A percentile compares a stretch with the other conserved stretches of the same genome.
These are phyloP conservation scores for Erysimum pusillum DNA, from an alignment of 441 rosid species.

Conservation along the genomic window DNA sequence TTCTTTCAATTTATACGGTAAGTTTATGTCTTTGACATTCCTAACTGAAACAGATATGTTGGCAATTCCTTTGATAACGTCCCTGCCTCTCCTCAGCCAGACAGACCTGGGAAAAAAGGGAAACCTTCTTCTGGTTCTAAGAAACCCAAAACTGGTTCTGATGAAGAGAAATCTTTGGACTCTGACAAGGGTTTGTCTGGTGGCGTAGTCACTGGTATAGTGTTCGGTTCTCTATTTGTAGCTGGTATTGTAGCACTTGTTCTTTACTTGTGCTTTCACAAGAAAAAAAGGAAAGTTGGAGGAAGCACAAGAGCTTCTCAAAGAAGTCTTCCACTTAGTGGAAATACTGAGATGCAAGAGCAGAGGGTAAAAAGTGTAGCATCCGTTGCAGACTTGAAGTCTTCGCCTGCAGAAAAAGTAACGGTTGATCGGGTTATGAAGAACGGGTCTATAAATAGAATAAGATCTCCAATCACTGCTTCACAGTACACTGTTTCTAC, in stretches of 20 bases:
- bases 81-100: conserved; percentile 84
- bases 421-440: conserved; percentile 69
- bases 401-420: conserved; percentile 76
- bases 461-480: conserved; percentile 83
- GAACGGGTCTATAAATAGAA: conserved; percentile 75
- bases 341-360: conserved; percentile 64
- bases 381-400: conserved; percentile 74
- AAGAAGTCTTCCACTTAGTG: conserved; percentile 64
- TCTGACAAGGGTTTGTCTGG: conserved; percentile 62
- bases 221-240: conserved; percentile 66
- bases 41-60: conserved; percentile 65
- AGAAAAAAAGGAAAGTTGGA: conserved; percentile 56
- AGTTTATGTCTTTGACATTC: conserved; percentile 32
- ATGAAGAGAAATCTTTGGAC: conserved; percentile 55
- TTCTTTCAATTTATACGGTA: conserved; percentile 4
- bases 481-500: conserved; percentile 83
- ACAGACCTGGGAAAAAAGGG: conserved; percentile 55
- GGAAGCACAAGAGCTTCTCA: conserved; percentile 58
- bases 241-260: conserved; percentile 57
- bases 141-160: conserved; percentile 41
- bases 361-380: conserved; percentile 71
- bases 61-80: conserved; percentile 89
- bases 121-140: conserved; percentile 58
- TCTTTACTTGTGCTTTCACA: conserved; percentile 61
- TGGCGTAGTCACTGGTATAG: conserved; percentile 74